Conservation (phyloP, 768 basidiomycete species). For the Strobilomyces echinocephalus region DNA sequence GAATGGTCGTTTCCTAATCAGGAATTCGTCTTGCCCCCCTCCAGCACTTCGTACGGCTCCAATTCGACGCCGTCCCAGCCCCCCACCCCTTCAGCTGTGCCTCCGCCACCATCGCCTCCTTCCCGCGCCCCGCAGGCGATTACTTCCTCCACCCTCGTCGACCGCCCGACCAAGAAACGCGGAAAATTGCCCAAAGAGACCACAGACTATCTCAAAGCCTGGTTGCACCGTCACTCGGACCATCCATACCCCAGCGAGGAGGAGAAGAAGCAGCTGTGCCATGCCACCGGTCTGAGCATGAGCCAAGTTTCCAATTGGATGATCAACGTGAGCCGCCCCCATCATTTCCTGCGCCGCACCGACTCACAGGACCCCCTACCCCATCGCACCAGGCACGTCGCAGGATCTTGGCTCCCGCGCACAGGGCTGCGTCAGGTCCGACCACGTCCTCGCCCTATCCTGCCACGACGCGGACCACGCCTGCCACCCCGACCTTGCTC, state of each 20-base stretch:
- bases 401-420: conserved; percentile 78
- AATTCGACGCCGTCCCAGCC: conserved; percentile 36
- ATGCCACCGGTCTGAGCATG: conserved; percentile 83
- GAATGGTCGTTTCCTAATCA: conserved; percentile 67
- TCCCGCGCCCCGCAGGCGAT: conserved; percentile 52
- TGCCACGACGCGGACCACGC: conserved; percentile 33
- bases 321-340: conserved; percentile 63
- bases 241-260: conserved; percentile 88
- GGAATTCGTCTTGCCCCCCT: conserved; percentile 47
- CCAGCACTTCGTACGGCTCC: conserved; percentile 23
- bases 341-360: conserved; percentile 3
- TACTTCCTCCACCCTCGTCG: conserved; percentile 56
- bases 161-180: conserved; percentile 75
- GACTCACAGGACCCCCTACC: conserved; percentile 8
- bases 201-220: conserved; percentile 83
- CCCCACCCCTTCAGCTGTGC: conserved; percentile 25
- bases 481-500: conserved; percentile 23
- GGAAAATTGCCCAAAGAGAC: conserved; percentile 89
- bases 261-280: conserved; percentile 85
- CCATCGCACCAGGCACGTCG: conserved; percentile 56
- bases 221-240: conserved; percentile 84
- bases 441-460: conserved; percentile 76
- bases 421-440: conserved; percentile 68
- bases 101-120: conserved; percentile 40
- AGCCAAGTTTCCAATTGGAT: conserved; percentile 91